Percentiles rank a stretch among this genome's conserved stretches.
Evolutionary conservation across 2,329 filamentous ascomycete species (phyloP).

Genomic region (Chrysoporthe austroafricana): DNA sequence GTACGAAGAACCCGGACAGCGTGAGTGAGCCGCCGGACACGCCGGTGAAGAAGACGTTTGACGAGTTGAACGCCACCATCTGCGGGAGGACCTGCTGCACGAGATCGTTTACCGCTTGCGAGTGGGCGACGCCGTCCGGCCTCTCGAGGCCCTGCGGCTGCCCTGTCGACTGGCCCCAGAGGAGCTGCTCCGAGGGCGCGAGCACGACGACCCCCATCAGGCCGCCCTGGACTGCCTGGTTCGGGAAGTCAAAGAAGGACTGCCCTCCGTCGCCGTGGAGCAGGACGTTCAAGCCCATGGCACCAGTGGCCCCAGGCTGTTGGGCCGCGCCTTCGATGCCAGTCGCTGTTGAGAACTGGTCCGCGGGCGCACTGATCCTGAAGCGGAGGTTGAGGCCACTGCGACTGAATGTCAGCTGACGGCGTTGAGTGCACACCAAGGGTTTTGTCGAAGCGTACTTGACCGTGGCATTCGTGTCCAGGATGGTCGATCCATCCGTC

Average conservation of each 20-base stretch:
- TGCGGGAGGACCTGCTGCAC: conserved; percentile 53
- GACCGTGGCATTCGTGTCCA: conserved; percentile 58
- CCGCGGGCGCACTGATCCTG: conserved; percentile 58
- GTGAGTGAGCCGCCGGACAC: conserved; percentile 59
- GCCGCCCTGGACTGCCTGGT: conserved; percentile 54
- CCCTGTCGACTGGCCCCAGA: conserved; percentile 65
- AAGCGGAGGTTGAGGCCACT: conserved; percentile 59
- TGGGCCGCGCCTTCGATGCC: conserved; percentile 51
- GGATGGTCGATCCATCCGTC: conserved; percentile 57
- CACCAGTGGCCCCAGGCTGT: conserved; percentile 37
- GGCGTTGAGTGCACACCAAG: not conserved
- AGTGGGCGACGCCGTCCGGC: conserved; percentile 58
- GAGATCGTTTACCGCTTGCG: conserved; percentile 58
- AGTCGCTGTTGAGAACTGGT: conserved; percentile 54
- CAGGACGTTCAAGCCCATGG: conserved; percentile 58
- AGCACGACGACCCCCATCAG: conserved; percentile 58
- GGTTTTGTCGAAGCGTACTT: conserved; percentile 45
- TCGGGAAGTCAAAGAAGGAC: conserved; percentile 62
- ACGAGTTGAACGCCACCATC: conserved; percentile 56
- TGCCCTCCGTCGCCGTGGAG: conserved; percentile 63
- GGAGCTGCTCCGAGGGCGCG: conserved; percentile 51
- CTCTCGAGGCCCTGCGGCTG: conserved; percentile 55
- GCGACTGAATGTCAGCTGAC: conserved; percentile 8
- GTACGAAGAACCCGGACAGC: conserved; percentile 61
- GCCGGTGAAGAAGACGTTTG: conserved; percentile 60